phyloP scores from a whole-genome alignment of 345 rosid genomes.

The Excoecaria cochinchinensis region DNA sequence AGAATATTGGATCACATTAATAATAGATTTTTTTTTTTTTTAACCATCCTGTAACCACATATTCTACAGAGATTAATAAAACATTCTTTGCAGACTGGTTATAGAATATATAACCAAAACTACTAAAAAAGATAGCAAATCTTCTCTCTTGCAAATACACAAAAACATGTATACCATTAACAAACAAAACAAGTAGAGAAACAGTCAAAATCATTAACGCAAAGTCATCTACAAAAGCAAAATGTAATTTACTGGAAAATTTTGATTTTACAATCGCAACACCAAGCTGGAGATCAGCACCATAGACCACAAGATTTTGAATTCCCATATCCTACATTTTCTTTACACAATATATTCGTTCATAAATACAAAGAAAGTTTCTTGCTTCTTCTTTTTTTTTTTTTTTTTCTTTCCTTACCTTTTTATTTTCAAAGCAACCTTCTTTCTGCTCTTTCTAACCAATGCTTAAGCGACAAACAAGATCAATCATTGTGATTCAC shows the following conservation, averaged over 20 bases:
- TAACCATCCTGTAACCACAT: neutral
- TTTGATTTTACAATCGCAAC: conserved; percentile 39
- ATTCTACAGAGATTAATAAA: neutral
- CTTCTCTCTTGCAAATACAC: conserved; percentile 9
- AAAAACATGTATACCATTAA: conserved; percentile 15
- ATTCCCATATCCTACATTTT: conserved; percentile 38
- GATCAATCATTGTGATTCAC: conserved; percentile 32
- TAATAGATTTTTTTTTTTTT: neutral
- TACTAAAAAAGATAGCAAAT: neutral
- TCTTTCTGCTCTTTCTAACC: neutral
- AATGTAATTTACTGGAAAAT: conserved; percentile 37
- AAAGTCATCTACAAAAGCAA: conserved; percentile 37
- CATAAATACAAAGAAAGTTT: conserved; percentile 32
- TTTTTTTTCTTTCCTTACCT: conserved; percentile 23
- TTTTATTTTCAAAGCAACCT: conserved; percentile 14
- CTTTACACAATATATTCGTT: conserved; percentile 47
- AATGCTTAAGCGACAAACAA: neutral
- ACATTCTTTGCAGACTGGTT: neutral
- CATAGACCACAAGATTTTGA: conserved; percentile 13
- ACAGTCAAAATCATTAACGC: conserved; percentile 8
- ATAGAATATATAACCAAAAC: neutral
- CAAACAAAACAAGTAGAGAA: conserved; percentile 9
- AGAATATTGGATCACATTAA: neutral
- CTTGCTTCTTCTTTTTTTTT: neutral
- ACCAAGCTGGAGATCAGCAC: conserved; percentile 40